Percentiles rank a stretch among this genome's conserved stretches.
These are phyloP conservation scores for Taphrina deformans DNA, from an alignment of 1,139 yeast species.

Conservation along the genomic window DNA sequence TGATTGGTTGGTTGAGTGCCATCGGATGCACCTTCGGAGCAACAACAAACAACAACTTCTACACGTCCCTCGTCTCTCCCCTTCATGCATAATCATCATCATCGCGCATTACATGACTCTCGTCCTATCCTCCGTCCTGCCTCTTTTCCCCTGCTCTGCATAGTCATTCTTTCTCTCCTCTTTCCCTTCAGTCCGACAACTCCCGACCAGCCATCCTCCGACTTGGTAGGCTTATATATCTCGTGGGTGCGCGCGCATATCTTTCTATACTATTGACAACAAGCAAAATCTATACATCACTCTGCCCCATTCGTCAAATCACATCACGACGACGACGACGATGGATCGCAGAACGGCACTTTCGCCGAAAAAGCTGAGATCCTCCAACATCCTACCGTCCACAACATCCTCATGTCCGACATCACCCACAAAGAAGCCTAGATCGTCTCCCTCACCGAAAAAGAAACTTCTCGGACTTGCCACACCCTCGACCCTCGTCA, in stretches of 20 bases:
- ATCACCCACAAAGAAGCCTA: slow-evolving; percentile 6
- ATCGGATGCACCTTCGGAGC: background rate
- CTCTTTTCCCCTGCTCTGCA: background rate
- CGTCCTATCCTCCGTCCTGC: background rate
- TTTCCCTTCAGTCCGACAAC: background rate
- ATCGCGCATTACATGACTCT: background rate
- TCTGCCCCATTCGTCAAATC: background rate
- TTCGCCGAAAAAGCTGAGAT: slow-evolving; percentile 15
- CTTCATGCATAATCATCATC: background rate
- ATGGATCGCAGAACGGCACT: slow-evolving; percentile 9
- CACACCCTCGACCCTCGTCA: background rate
- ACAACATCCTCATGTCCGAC: slow-evolving; percentile 8
- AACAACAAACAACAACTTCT: background rate
- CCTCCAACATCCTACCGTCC: slow-evolving; percentile 7
- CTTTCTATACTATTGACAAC: background rate
- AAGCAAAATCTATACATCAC: background rate
- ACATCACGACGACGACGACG: background rate
- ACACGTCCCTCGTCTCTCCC: background rate
- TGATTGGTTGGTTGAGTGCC: no score
- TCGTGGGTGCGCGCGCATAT: background rate
- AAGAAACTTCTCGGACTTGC: background rate
- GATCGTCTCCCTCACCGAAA: slow-evolving; percentile 1
- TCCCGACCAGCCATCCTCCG: background rate
- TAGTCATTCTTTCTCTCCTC: background rate
- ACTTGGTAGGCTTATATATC: background rate